A percentile compares a stretch with the other conserved stretches of the same genome.
Conservation (phyloP, 306 rosid species). For the Vigna reflexopilosa region DNA sequence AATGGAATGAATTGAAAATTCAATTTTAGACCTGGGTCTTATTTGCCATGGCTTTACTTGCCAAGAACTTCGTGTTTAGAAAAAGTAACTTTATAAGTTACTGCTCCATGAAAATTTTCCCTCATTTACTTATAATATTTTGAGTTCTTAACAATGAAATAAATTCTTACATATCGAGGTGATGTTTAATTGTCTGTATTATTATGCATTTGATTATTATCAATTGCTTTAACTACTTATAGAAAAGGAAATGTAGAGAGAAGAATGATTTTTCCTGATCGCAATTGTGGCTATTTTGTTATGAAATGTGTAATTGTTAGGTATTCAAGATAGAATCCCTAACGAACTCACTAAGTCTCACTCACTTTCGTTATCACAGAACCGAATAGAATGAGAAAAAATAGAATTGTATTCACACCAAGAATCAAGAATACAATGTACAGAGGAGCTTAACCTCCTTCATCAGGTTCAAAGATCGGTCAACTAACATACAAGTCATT, state of each 20-base stretch:
- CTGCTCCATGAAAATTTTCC: not conserved
- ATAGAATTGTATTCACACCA: too few species aligned
- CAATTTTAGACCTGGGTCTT: not conserved
- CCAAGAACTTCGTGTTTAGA: not conserved
- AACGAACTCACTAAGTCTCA: too few species aligned
- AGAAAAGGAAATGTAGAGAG: not conserved
- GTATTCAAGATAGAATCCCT: too few species aligned
- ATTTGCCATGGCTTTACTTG: not conserved
- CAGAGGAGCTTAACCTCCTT: too few species aligned
- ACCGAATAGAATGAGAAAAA: too few species aligned
- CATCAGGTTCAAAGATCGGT: too few species aligned
- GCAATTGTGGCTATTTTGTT: not conserved
- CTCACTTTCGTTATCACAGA: too few species aligned
- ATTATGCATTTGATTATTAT: not conserved
- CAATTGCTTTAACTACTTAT: not conserved
- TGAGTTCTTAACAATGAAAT: not conserved
- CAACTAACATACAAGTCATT: too few species aligned
- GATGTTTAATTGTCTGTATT: constrained; percentile 26
- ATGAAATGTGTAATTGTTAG: not conserved
- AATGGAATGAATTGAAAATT: not conserved
- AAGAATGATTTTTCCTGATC: not conserved
- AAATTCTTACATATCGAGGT: not conserved
- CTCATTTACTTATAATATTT: not conserved
- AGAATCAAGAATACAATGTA: too few species aligned
- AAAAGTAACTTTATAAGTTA: not conserved